Evolutionary conservation across 805 yeast species (phyloP).

Genomic region (Metahyphopichia silvanorum): DNA sequence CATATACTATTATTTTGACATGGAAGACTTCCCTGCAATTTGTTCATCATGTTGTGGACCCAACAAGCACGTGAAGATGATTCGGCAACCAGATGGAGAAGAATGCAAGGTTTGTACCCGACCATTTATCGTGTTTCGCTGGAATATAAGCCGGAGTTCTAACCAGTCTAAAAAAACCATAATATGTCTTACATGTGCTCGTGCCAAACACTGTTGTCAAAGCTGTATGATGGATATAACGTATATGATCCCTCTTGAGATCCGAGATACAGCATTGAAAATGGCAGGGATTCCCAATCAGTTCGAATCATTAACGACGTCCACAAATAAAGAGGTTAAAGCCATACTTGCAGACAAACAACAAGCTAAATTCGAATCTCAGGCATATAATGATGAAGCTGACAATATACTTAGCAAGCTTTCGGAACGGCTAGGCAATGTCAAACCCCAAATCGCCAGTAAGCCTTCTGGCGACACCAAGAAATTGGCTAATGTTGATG

Average conservation of each 20-base stretch:
- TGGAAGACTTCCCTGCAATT: slow-evolving; percentile 51
- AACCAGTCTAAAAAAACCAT: slow-evolving; percentile 56
- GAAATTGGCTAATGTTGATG: slow-evolving; percentile 38
- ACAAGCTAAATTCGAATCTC: slow-evolving; percentile 41
- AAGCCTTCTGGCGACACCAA: slow-evolving; percentile 5
- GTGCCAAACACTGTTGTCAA: slow-evolving; percentile 82
- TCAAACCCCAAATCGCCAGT: slow-evolving; percentile 2
- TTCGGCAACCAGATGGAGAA: slow-evolving; percentile 66
- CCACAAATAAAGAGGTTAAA: slow-evolving; percentile 30
- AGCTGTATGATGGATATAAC: slow-evolving; percentile 79
- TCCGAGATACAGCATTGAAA: slow-evolving; percentile 77
- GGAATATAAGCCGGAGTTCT: slow-evolving; percentile 51
- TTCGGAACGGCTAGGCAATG: slow-evolving; percentile 27
- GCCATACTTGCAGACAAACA: slow-evolving; percentile 46
- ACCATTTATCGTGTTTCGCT: slow-evolving; percentile 76
- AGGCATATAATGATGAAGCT: slow-evolving; percentile 30
- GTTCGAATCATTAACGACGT: slow-evolving; percentile 11
- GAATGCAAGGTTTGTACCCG: slow-evolving; percentile 84
- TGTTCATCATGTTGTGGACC: slow-evolving; percentile 75
- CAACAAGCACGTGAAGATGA: slow-evolving; percentile 64
- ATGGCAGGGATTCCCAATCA: slow-evolving; percentile 52
- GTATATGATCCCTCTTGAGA: slow-evolving; percentile 73
- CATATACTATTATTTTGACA: no score
- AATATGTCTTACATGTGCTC: slow-evolving; percentile 78
- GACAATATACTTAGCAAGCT: slow-evolving; percentile 50